Conservation (phyloP, 1,284 basidiomycete species). For the Naganishia sp. region DNA sequence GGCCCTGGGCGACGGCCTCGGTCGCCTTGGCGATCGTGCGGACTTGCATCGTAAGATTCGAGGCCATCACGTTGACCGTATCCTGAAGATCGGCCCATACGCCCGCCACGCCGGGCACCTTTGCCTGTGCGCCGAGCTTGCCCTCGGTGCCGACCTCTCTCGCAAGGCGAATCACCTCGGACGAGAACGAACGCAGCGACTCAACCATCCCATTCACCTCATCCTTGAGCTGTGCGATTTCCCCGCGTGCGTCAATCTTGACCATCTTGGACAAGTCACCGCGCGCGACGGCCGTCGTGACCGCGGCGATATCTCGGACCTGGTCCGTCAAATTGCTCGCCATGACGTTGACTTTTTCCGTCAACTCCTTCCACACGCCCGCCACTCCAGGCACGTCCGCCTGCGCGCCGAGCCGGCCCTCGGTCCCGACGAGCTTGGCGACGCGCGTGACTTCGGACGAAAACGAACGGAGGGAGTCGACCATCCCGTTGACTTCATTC, state of each 20-base stretch:
- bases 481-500: constrained; percentile 57
- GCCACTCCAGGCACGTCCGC: constrained; percentile 82
- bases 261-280: constrained; percentile 70
- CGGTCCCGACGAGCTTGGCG: constrained; percentile 88
- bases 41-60: constrained; percentile 82
- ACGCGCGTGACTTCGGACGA: constrained; percentile 72
- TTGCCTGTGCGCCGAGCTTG: constrained; percentile 90
- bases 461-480: constrained; percentile 46
- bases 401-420: constrained; percentile 94
- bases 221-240: constrained; percentile 85
- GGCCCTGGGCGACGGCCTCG: constrained; percentile 82
- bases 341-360: constrained; percentile 80
- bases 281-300: constrained; percentile 85
- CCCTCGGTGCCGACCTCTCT: constrained; percentile 94
- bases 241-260: constrained; percentile 92
- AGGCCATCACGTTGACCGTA: constrained; percentile 76
- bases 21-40: constrained; percentile 92
- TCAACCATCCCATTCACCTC: constrained; percentile 57
- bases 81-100: constrained; percentile 92
- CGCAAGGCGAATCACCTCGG: constrained; percentile 74
- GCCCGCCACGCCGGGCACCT: constrained; percentile 81
- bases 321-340: constrained; percentile 74
- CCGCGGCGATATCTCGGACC: constrained; percentile 91
- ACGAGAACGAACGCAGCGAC: constrained; percentile 54
- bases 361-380: constrained; percentile 75